These are phyloP conservation scores for Oryza meridionalis DNA, from an alignment of 176 grass and related monocot genomes.

Conservation along the genomic window DNA sequence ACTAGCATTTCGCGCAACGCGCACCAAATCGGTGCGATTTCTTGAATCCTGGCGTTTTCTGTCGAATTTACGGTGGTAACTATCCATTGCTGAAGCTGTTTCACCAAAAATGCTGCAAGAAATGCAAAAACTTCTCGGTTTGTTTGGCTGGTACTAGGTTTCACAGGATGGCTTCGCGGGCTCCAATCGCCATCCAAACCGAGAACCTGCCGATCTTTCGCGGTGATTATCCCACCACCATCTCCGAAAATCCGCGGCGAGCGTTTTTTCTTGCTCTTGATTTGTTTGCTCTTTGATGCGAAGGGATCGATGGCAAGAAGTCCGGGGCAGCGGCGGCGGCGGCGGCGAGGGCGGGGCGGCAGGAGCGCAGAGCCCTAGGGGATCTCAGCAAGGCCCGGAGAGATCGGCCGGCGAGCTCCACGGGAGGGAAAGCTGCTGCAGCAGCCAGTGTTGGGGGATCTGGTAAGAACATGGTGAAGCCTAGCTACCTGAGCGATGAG, in stretches of 20 bases:
- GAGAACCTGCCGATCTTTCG: conserved; percentile 32
- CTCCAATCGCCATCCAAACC: conserved; percentile 24
- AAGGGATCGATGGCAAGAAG: conserved; percentile 41
- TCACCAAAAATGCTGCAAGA: not conserved
- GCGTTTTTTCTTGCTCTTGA: not conserved
- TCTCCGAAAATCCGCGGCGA: not conserved
- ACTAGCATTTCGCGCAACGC: not conserved
- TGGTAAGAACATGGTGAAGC: not conserved
- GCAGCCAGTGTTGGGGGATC: not conserved
- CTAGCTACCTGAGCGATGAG: conserved; percentile 11
- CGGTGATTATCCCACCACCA: not conserved
- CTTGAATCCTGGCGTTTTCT: not conserved
- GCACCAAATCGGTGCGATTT: not conserved
- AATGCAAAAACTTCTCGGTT: not conserved
- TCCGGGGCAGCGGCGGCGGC: not conserved
- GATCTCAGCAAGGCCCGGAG: conserved; percentile 9
- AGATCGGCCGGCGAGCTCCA: not conserved
- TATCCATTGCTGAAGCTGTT: not conserved
- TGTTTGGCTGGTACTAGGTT: not conserved
- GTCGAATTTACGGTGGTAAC: not conserved
- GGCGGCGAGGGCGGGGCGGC: conserved; percentile 1
- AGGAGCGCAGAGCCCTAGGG: conserved; percentile 22
- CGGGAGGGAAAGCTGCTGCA: not conserved
- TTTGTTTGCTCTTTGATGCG: not conserved
- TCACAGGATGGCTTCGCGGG: not conserved